A percentile compares a stretch with the other conserved stretches of the same genome.
phyloP scores from a whole-genome alignment of 2,329 filamentous ascomycete genomes.

The Cladosporium sp. region DNA sequence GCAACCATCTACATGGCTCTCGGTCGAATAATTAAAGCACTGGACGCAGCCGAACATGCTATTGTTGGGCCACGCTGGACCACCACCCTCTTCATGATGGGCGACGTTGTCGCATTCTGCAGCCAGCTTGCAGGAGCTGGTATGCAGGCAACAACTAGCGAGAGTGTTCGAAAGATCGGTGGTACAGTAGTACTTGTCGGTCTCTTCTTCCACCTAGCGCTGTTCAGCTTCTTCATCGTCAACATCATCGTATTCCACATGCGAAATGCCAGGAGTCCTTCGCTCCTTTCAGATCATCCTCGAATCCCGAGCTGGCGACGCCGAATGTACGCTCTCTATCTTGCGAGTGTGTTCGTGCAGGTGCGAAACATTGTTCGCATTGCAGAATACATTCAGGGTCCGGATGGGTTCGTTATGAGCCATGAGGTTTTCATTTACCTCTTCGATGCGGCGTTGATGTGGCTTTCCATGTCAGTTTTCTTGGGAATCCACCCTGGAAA shows the following conservation, averaged over 20 bases:
- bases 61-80: not conserved
- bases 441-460: conserved; percentile 43
- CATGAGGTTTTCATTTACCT: conserved; percentile 43
- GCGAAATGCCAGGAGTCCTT: conserved; percentile 24
- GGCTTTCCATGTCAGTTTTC: conserved; percentile 21
- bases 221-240: conserved; percentile 54
- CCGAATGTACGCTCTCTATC: conserved; percentile 36
- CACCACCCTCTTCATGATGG: conserved; percentile 4
- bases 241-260: conserved; percentile 48
- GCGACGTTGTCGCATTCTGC: conserved; percentile 7
- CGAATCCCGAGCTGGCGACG: conserved; percentile 29
- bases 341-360: conserved; percentile 40
- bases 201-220: conserved; percentile 54
- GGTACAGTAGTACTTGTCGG: conserved; percentile 53
- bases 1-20: conserved; percentile 45
- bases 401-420: conserved; percentile 37
- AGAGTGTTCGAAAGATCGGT: conserved; percentile 32
- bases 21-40: conserved; percentile 34
- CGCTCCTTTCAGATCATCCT: conserved; percentile 16
- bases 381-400: conserved; percentile 45
- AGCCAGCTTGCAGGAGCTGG: conserved; percentile 5
- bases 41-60: conserved; percentile 10
- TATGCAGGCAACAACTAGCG: not conserved
- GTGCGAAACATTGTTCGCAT: conserved; percentile 46
- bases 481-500: conserved; percentile 13